phyloP scores from a whole-genome alignment of 23 red algal genomes.

The Gracilaria vermiculophylla region DNA sequence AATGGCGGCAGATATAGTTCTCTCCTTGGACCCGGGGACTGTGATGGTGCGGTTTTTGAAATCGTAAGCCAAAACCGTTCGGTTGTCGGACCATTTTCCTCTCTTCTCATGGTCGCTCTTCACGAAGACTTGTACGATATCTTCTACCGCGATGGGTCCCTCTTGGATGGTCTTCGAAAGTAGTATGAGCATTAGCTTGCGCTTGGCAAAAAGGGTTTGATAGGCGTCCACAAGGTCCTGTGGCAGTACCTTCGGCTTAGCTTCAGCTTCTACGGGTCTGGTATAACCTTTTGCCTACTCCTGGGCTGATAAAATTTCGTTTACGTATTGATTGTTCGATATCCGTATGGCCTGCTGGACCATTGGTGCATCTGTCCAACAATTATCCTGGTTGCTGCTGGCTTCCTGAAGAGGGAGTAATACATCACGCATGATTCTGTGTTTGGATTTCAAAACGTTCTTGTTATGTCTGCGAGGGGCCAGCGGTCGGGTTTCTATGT shows the following conservation, averaged over 20 bases:
- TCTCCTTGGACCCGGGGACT: not conserved
- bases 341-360: not conserved
- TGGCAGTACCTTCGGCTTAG: not conserved
- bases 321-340: slow-evolving; percentile 19
- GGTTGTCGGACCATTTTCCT: not conserved
- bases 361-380: not conserved
- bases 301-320: not conserved
- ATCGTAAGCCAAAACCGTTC: slow-evolving; percentile 3
- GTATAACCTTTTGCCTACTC: slow-evolving; percentile 1
- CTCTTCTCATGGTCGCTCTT: not conserved
- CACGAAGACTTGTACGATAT: slow-evolving; percentile 10
- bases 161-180: not conserved
- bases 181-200: not conserved
- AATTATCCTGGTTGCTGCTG: not conserved
- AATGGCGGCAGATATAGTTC: not conserved
- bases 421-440: slow-evolving; percentile 5
- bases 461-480: slow-evolving; percentile 4
- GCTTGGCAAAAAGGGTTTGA: not conserved
- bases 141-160: not conserved
- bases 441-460: slow-evolving; percentile 28
- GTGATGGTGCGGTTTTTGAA: not conserved
- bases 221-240: slow-evolving; percentile 3
- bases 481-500: not conserved
- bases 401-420: not conserved
- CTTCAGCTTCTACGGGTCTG: not conserved